Evolutionary conservation across 208 protist genomes (phyloP).

Genomic region (Trypanosoma lewisi): DNA sequence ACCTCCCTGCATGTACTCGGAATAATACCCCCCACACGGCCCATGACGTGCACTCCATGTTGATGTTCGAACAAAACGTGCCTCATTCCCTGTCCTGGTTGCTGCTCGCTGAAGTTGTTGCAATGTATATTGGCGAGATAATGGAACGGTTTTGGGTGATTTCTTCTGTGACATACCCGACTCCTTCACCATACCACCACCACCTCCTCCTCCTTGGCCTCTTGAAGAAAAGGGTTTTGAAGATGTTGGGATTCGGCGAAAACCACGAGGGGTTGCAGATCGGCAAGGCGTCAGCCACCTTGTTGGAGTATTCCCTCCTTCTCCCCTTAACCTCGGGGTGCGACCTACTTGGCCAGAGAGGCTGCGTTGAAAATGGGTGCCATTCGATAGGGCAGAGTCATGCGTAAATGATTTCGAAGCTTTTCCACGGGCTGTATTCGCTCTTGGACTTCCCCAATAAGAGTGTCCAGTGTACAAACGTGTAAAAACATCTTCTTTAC

Average conservation of each 20-base stretch:
- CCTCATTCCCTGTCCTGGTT: neutral
- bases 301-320: neutral
- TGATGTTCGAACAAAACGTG: neutral
- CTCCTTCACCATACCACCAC: neutral
- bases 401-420: neutral
- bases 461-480: slow-evolving; percentile 8
- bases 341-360: neutral
- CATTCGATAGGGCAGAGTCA: neutral
- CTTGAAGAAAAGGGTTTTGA: neutral
- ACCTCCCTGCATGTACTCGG: neutral
- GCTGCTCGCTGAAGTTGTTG: neutral
- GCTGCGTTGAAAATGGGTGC: neutral
- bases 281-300: neutral
- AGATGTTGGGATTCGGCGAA: neutral
- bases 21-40: neutral
- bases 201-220: too few species aligned
- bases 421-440: neutral
- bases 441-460: neutral
- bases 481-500: slow-evolving; percentile 18
- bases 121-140: neutral
- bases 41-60: neutral
- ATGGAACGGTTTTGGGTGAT: neutral
- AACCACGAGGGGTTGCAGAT: neutral
- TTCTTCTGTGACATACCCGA: neutral
- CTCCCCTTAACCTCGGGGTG: neutral